phyloP scores from a whole-genome alignment of 2,329 filamentous ascomycete species.

The Aspergillus glaucus region DNA sequence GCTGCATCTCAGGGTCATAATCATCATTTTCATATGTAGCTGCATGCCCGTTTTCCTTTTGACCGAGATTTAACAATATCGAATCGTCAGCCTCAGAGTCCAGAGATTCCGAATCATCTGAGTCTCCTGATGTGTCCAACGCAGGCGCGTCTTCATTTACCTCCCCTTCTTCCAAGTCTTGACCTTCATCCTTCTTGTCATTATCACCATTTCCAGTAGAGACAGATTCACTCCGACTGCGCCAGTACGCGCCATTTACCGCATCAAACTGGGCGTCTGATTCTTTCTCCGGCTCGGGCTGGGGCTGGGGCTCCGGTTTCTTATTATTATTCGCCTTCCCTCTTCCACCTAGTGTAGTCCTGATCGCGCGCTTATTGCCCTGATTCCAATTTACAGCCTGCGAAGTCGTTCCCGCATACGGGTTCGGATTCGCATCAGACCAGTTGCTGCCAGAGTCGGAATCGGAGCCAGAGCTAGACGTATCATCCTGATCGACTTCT shows the following conservation, averaged over 20 bases:
- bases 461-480: conserved; percentile 26
- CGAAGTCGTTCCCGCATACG: conserved; percentile 18
- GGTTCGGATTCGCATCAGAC: conserved; percentile 8
- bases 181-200: conserved; percentile 6
- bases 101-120: conserved; percentile 25
- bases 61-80: conserved; percentile 38
- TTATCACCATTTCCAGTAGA: conserved; percentile 14
- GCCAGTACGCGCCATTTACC: conserved; percentile 34
- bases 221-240: conserved; percentile 29
- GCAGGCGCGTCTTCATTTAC: conserved; percentile 13
- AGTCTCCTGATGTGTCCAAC: conserved; percentile 19
- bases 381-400: conserved; percentile 41
- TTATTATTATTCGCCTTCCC: conserved; percentile 5
- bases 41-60: conserved; percentile 9
- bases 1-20: conserved; percentile 17
- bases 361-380: conserved; percentile 34
- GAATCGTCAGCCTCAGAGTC: conserved; percentile 35
- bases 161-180: conserved; percentile 23
- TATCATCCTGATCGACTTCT: conserved; percentile 25
- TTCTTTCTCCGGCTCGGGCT: conserved; percentile 8
- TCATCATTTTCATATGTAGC: conserved; percentile 9
- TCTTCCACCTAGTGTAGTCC: conserved; percentile 36
- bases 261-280: conserved; percentile 23
- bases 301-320: neutral
- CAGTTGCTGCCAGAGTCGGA: conserved; percentile 9